Base-by-base conservation (phyloP, 441 rosid genomes). In the Euphorbia corollata region DNA sequence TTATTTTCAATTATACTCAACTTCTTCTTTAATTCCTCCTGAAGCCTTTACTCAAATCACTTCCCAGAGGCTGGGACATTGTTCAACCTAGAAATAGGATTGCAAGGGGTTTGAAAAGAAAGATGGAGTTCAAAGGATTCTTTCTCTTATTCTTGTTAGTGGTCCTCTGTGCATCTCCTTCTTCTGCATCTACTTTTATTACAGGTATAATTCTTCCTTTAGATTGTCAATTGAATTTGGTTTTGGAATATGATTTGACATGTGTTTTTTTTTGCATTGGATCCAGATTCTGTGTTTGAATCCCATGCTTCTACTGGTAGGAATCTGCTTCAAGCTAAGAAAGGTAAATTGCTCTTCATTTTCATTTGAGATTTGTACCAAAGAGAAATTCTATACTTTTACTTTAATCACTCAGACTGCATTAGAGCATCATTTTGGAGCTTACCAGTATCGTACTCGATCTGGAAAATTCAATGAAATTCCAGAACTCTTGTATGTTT, bases 291-390 rank as follows among this genome's bases (percentile, higher is more conserved):
- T 53, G 43, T 74, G 68, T 79, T 79, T 55, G 74, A 66, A 56
- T 77, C 83, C 62, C 72, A 67, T 71, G 67, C 64, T 70, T 65
- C 70, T 53, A 63, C 74, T 30, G 79, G 81, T 66, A 80, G 85
- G 71, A 80, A 70, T 67, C 84, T 82, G 59, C 90, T 83, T 22
- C 90, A 80, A 74, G 78, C 87, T 43, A 80, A 70, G 78, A 82
- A 80, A 79, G 75, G 90, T 86, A 24, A 50, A 50, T 63, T 61
- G 34, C 61, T 7, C 6, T 6, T 24, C 27, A 7, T 6, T n/a
- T 0, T 6, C 41, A 32, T 20, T 36, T 39, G 43, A 10, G 60
- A 12, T 10, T 65, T 12, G 50, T 27, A 12, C 4, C 16, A 45
- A 27, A 27, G 4, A 1, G 2, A 27, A 27, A 27, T 27, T 4